These are phyloP conservation scores for Cadophora sp. DNA, from an alignment of 2,329 filamentous ascomycete species.

Conservation along the genomic window DNA sequence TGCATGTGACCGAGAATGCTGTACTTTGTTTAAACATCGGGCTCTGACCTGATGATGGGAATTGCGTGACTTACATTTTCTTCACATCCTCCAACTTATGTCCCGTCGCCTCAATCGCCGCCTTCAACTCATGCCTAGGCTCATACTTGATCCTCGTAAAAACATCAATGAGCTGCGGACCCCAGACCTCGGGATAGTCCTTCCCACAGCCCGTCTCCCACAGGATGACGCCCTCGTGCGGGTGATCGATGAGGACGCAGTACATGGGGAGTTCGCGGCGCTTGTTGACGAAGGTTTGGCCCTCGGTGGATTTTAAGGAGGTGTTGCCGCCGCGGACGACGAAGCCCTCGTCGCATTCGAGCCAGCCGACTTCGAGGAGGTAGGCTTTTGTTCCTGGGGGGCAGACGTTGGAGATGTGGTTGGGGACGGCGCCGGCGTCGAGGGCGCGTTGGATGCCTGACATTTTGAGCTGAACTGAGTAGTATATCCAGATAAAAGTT, in stretches of 20 bases:
- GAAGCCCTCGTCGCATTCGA: conserved; percentile 55
- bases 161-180: conserved; percentile 46
- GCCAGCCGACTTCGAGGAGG: conserved; percentile 51
- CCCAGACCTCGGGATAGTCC: conserved; percentile 43
- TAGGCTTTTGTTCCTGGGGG: conserved; percentile 55
- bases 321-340: conserved; percentile 39
- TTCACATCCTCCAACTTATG: conserved; percentile 53
- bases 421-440: conserved; percentile 35
- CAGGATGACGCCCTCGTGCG: conserved; percentile 38
- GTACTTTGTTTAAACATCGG: conserved; percentile 1
- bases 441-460: conserved; percentile 38
- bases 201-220: conserved; percentile 40
- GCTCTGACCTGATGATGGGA: too few relatives aligned
- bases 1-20: conserved; percentile 54
- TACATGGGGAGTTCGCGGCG: conserved; percentile 39
- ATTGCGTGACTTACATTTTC: conserved; percentile 44
- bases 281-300: conserved; percentile 36
- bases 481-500: background rate
- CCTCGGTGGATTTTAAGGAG: conserved; percentile 33
- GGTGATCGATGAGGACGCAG: conserved; percentile 39
- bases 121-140: conserved; percentile 38
- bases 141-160: conserved; percentile 45
- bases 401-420: conserved; percentile 43
- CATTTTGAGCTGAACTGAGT: conserved; percentile 19
- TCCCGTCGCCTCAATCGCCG: conserved; percentile 47